Percentiles rank a stretch among this genome's conserved stretches.
Conservation (phyloP, 352 stramenopile species). For the Thalassiosira ordinaria region DNA sequence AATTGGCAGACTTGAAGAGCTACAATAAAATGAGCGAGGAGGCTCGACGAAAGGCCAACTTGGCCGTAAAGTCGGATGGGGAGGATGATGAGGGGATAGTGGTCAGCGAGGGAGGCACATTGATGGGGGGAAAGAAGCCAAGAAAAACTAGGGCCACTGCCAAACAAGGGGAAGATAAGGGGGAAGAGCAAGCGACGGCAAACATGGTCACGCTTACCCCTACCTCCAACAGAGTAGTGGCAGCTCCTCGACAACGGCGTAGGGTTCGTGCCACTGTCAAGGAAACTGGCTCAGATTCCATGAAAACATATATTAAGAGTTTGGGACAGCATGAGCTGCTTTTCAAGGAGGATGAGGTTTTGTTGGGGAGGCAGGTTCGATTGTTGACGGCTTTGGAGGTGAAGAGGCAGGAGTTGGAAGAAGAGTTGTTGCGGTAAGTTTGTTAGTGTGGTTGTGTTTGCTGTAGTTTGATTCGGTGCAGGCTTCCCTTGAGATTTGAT, state of each 20-base stretch:
- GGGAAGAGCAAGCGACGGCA: background rate
- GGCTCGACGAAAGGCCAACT: slow-evolving; percentile 42
- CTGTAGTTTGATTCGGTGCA: no score
- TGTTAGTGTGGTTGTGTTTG: no score
- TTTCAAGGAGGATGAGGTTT: slow-evolving; percentile 61
- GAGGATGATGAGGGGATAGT: slow-evolving; percentile 6
- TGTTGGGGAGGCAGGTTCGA: slow-evolving; percentile 64
- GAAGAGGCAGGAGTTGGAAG: slow-evolving; percentile 49
- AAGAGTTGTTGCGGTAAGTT: slow-evolving; percentile 53
- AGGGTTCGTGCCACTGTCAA: slow-evolving; percentile 57
- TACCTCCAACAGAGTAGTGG: slow-evolving; percentile 1
- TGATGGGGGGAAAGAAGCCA: background rate
- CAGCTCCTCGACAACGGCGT: slow-evolving; percentile 5
- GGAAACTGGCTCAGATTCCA: slow-evolving; percentile 67
- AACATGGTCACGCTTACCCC: background rate
- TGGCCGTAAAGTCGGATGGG: slow-evolving; percentile 16
- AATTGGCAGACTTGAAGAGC: slow-evolving; percentile 48
- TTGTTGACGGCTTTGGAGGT: slow-evolving; percentile 65
- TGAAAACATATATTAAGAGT: slow-evolving; percentile 64
- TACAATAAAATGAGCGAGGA: slow-evolving; percentile 54
- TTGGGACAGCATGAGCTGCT: slow-evolving; percentile 69
- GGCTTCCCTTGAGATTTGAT: slow-evolving; percentile 4
- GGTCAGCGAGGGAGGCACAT: background rate
- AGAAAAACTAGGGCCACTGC: background rate
- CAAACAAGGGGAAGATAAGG: background rate